Evolutionary conservation across 2,329 filamentous ascomycete species (phyloP).

Genomic region (Scedosporium apiospermum): DNA sequence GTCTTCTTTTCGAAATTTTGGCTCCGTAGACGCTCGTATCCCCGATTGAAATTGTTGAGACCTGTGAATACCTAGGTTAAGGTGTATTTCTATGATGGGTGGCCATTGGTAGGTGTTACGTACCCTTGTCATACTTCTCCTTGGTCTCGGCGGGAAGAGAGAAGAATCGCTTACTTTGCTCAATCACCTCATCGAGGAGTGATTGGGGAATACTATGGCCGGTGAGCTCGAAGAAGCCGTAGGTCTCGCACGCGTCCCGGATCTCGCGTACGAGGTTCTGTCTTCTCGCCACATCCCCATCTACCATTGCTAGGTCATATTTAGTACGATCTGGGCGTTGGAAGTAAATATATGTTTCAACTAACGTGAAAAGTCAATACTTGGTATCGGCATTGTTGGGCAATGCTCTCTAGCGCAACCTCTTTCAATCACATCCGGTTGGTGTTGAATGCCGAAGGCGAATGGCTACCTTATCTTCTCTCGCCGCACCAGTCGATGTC

Average conservation of each 20-base stretch:
- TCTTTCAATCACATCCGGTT: no score
- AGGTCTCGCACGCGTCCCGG: slow-evolving; percentile 29
- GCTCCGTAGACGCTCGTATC: slow-evolving; percentile 37
- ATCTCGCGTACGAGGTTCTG: slow-evolving; percentile 11
- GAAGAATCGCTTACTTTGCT: slow-evolving; percentile 36
- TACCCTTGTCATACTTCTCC: slow-evolving; percentile 26
- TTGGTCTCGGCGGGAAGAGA: slow-evolving; percentile 34
- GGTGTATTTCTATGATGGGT: no score
- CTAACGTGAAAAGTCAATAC: background rate
- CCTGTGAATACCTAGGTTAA: background rate
- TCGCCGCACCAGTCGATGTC: no score
- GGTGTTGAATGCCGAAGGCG: no score
- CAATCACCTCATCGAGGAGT: slow-evolving; percentile 30
- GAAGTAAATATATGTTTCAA: background rate
- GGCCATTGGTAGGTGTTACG: background rate
- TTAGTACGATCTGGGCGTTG: no score
- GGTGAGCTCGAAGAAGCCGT: slow-evolving; percentile 45
- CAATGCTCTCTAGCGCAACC: no score
- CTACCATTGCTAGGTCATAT: background rate
- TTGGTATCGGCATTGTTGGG: background rate
- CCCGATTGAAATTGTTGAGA: slow-evolving; percentile 28
- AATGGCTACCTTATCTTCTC: no score
- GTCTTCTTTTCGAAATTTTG: slow-evolving; percentile 34
- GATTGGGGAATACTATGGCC: slow-evolving; percentile 33
- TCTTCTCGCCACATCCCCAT: background rate